These are phyloP conservation scores for Tricholoma terreum DNA, from an alignment of 768 basidiomycete species.

Conservation along the genomic window DNA sequence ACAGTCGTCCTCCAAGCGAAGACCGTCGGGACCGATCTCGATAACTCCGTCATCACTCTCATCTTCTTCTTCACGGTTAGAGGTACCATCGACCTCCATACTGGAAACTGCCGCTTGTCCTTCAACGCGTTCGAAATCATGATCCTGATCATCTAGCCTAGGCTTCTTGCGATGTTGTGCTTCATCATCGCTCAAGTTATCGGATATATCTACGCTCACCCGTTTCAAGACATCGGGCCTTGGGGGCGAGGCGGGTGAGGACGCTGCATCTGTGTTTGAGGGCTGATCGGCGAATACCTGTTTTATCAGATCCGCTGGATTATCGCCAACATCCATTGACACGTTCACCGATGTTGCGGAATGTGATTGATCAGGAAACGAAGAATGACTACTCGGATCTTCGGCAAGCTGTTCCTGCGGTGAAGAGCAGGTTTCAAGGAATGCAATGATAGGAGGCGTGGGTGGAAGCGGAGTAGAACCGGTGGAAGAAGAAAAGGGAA, in stretches of 20 bases:
- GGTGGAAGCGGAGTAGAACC: not conserved
- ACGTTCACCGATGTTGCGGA: not conserved
- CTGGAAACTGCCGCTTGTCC: not conserved
- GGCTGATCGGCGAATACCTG: not conserved
- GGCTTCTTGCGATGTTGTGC: constrained; percentile 10
- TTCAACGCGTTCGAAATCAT: not conserved
- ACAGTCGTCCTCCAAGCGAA: constrained; percentile 38
- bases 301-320: not conserved
- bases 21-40: constrained; percentile 40
- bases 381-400: not conserved
- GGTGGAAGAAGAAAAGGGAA: not conserved
- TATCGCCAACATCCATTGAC: not conserved
- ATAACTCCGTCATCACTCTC: constrained; percentile 34
- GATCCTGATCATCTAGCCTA: constrained; percentile 5
- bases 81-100: not conserved
- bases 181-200: not conserved
- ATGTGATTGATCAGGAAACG: not conserved
- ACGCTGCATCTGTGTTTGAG: not conserved
- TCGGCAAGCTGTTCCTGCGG: not conserved
- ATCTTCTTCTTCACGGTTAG: constrained; percentile 23
- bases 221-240: constrained; percentile 12
- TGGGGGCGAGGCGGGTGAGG: constrained; percentile 1
- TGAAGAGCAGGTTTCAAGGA: not conserved
- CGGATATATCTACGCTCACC: not conserved
- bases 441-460: not conserved